These are phyloP conservation scores for Pleurotus giganteus DNA, from an alignment of 768 basidiomycete species.

Conservation along the genomic window DNA sequence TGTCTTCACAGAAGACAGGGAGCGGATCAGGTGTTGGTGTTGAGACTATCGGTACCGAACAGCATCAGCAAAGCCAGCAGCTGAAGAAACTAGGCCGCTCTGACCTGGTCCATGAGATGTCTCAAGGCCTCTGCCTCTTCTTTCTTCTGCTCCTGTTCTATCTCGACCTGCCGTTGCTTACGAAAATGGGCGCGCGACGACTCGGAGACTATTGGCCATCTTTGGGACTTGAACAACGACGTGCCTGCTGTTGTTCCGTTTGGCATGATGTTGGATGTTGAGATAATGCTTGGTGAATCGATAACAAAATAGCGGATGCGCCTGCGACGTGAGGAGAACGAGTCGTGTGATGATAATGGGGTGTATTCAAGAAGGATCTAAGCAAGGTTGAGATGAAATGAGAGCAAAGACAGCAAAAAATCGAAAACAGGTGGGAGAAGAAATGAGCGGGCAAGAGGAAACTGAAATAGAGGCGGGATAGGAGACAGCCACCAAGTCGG, in stretches of 20 bases:
- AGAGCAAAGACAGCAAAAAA: background rate
- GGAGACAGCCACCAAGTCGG: background rate
- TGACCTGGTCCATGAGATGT: slow-evolving; percentile 2
- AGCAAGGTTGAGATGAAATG: background rate
- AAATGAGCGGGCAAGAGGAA: no score
- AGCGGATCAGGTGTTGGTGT: background rate
- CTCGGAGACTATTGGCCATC: background rate
- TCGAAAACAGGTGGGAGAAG: background rate
- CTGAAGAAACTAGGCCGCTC: background rate
- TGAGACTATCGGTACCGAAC: background rate
- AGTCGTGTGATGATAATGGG: background rate
- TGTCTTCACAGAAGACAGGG: slow-evolving; percentile 5
- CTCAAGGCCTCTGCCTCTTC: slow-evolving; percentile 5
- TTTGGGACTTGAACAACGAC: background rate
- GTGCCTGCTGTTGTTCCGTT: background rate
- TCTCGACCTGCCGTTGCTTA: slow-evolving; percentile 6
- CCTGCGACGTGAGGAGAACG: background rate
- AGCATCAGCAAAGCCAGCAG: background rate
- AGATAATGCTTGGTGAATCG: background rate
- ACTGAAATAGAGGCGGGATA: background rate
- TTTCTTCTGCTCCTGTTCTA: slow-evolving; percentile 8
- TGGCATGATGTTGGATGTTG: background rate
- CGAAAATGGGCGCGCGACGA: slow-evolving; percentile 1
- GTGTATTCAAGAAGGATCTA: background rate
- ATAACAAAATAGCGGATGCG: background rate